These are phyloP conservation scores for Monascus purpureus DNA, from an alignment of 495 filamentous ascomycete species.

Conservation along the genomic window DNA sequence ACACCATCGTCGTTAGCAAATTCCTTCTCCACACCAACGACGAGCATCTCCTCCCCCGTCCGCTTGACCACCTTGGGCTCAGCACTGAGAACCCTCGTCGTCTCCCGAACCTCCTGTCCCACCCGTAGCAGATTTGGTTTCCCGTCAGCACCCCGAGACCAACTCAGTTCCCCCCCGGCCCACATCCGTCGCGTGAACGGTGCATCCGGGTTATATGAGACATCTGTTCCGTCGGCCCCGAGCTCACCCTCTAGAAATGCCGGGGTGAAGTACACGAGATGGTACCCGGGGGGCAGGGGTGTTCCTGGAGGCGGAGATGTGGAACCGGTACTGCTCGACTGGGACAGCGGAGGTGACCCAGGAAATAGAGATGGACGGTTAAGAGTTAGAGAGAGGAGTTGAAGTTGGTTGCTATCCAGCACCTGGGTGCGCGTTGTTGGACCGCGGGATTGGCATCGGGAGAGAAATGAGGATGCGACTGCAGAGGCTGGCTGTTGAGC, in stretches of 20 bases:
- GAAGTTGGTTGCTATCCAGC: constrained; percentile 45
- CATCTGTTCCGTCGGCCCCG: constrained; percentile 58
- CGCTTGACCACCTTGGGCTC: constrained; percentile 35
- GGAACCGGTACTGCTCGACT: constrained; percentile 2
- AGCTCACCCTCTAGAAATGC: constrained; percentile 38
- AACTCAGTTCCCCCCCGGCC: constrained; percentile 55
- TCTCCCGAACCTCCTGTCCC: constrained; percentile 41
- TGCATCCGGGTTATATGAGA: constrained; percentile 46
- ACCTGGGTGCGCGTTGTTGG: constrained; percentile 31
- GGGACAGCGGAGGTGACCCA: constrained; percentile 14
- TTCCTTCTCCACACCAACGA: constrained; percentile 49
- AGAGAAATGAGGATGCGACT: constrained; percentile 32
- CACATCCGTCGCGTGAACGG: constrained; percentile 64
- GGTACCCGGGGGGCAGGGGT: constrained; percentile 49
- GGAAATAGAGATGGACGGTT: constrained; percentile 29
- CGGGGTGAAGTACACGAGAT: constrained; percentile 60
- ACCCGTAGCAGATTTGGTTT: constrained; percentile 30
- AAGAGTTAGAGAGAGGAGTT: constrained; percentile 39
- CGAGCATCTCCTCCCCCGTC: constrained; percentile 49
- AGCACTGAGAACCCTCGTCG: constrained; percentile 36
- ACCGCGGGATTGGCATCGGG: constrained; percentile 25
- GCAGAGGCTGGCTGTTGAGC: too few relatives aligned
- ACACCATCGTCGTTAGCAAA: constrained; percentile 37
- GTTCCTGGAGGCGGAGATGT: constrained; percentile 17
- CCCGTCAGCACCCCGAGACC: constrained; percentile 23